These are phyloP conservation scores for Globisporangium irregulare DNA, from an alignment of 352 stramenopile species.

Conservation along the genomic window DNA sequence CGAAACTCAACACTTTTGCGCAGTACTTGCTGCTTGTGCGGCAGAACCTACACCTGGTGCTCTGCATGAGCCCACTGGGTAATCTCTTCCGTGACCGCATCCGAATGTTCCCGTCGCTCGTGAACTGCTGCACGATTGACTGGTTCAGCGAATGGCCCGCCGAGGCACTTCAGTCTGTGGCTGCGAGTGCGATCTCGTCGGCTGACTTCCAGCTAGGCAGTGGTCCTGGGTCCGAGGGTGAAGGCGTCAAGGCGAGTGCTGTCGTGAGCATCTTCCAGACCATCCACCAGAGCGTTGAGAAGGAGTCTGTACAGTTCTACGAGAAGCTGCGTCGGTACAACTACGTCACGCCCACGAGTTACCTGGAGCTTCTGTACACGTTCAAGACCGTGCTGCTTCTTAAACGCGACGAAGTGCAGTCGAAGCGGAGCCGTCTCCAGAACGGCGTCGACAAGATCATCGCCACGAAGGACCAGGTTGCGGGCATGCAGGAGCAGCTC, in stretches of 20 bases:
- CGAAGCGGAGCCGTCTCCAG: constrained; percentile 80
- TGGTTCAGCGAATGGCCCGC: constrained; percentile 89
- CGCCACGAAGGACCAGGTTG: constrained; percentile 90
- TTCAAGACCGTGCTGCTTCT: constrained; percentile 90
- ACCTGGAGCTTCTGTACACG: constrained; percentile 91
- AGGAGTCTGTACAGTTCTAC: constrained; percentile 79
- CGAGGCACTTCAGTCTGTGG: constrained; percentile 79
- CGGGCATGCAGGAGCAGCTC: constrained; percentile 89
- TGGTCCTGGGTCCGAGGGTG: constrained; percentile 13
- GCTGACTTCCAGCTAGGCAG: constrained; percentile 62
- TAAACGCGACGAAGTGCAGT: constrained; percentile 89
- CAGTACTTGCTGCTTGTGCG: constrained; percentile 93
- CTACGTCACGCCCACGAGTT: constrained; percentile 94
- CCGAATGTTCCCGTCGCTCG: constrained; percentile 88
- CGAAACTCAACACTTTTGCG: constrained; percentile 94
- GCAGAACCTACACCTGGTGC: constrained; percentile 90
- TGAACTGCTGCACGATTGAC: constrained; percentile 89
- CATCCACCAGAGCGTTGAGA: constrained; percentile 91
- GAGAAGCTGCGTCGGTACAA: constrained; percentile 87
- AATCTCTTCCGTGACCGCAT: constrained; percentile 90
- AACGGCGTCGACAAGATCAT: constrained; percentile 93
- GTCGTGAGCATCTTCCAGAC: constrained; percentile 82
- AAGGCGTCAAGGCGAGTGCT: constrained; percentile 31
- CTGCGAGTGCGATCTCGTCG: constrained; percentile 53
- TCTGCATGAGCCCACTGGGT: constrained; percentile 92